Percentiles rank a stretch among this genome's conserved stretches.
phyloP scores from a whole-genome alignment of 2,329 filamentous ascomycete species.

The Zymoseptoria crescenta region DNA sequence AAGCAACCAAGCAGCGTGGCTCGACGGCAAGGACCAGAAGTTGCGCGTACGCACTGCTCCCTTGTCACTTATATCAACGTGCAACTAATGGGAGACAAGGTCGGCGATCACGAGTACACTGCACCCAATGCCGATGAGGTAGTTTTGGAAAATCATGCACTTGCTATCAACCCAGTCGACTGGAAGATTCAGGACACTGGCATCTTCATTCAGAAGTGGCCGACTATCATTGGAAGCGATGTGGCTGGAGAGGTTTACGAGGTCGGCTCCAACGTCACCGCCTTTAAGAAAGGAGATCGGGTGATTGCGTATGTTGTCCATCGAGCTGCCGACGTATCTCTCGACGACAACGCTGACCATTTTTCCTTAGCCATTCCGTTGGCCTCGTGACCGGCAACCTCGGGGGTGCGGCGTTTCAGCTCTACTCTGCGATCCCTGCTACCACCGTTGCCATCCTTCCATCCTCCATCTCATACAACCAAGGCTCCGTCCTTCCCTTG shows the following conservation, averaged over 20 bases:
- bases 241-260: constrained; percentile 32
- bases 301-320: constrained; percentile 24
- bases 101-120: constrained; percentile 26
- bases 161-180: constrained; percentile 35
- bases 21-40: constrained; percentile 21
- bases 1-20: constrained; percentile 25
- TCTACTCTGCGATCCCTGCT: constrained; percentile 28
- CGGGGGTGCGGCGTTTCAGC: constrained; percentile 27
- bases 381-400: constrained; percentile 20
- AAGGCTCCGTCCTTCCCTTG: constrained; percentile 38
- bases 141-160: constrained; percentile 30
- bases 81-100: constrained; percentile 6
- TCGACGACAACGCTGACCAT: not conserved
- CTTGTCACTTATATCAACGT: not conserved
- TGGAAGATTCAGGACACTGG: constrained; percentile 31
- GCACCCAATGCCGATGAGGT: constrained; percentile 28
- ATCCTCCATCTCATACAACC: constrained; percentile 29
- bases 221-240: constrained; percentile 31
- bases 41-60: constrained; percentile 5
- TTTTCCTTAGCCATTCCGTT: constrained; percentile 12
- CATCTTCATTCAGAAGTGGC: constrained; percentile 28
- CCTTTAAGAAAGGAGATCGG: constrained; percentile 31
- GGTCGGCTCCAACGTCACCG: constrained; percentile 28
- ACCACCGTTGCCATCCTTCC: constrained; percentile 34
- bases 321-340: not conserved